Conservation (phyloP, 345 rosid genomes). For the Sisymbrium altissimum region DNA sequence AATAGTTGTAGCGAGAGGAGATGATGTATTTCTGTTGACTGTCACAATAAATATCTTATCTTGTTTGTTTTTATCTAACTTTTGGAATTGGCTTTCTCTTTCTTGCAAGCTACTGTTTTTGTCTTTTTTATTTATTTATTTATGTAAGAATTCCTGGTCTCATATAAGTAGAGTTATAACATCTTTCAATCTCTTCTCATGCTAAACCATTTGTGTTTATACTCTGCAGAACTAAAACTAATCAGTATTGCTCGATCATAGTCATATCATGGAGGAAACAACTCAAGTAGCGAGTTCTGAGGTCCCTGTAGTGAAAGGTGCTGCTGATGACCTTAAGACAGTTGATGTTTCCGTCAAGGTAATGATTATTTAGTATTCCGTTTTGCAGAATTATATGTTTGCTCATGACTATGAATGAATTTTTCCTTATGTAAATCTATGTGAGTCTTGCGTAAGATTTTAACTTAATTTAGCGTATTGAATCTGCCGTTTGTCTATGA, state of each 20-base stretch:
- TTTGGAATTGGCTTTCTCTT: constrained; percentile 14
- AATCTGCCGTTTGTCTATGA: neutral
- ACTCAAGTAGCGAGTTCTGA: constrained; percentile 46
- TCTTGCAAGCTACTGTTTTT: constrained; percentile 38
- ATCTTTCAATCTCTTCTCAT: constrained; percentile 15
- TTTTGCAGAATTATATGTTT: constrained; percentile 8
- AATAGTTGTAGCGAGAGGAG: neutral
- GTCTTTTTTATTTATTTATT: neutral
- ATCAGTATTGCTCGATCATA: constrained; percentile 12
- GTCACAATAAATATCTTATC: constrained; percentile 25
- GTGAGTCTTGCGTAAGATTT: constrained; percentile 1
- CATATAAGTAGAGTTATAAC: neutral
- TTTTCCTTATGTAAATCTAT: neutral
- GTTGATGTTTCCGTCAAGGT: constrained; percentile 54
- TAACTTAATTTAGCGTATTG: neutral
- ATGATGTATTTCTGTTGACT: constrained; percentile 30
- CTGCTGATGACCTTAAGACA: constrained; percentile 35
- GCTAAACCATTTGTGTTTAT: neutral
- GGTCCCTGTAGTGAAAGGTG: constrained; percentile 48
- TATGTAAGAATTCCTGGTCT: neutral
- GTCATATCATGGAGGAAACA: constrained; percentile 58
- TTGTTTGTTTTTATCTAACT: constrained; percentile 1
- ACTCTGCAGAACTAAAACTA: constrained; percentile 20
- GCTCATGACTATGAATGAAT: neutral
- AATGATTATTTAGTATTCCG: constrained; percentile 15